phyloP scores from a whole-genome alignment of 805 yeast species.

The Lipomyces orientalis region DNA sequence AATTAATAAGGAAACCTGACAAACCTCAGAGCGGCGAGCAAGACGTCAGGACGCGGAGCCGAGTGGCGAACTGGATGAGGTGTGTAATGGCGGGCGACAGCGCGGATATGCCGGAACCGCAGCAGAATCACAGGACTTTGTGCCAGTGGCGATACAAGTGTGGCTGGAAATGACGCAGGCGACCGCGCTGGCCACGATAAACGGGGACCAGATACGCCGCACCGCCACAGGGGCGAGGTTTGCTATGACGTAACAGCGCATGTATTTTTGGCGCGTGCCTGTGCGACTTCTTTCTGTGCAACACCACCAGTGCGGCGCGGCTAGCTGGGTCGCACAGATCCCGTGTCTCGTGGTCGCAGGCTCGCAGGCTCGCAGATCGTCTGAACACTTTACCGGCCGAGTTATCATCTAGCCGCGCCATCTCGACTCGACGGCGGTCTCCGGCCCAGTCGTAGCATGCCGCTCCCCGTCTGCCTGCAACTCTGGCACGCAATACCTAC shows the following conservation, averaged over 20 bases:
- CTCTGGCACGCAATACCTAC: too few species aligned
- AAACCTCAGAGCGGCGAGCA: not conserved
- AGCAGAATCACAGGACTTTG: not conserved
- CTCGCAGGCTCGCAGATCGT: too few species aligned
- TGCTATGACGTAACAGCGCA: not conserved
- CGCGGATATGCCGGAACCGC: not conserved
- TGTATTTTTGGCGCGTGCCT: not conserved
- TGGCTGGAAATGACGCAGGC: not conserved
- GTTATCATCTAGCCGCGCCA: too few species aligned
- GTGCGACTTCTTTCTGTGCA: not conserved
- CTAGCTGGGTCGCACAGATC: not conserved
- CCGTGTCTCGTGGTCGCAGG: too few species aligned
- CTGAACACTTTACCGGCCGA: too few species aligned
- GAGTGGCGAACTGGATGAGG: not conserved
- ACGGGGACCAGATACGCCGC: not conserved
- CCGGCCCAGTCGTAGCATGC: not conserved
- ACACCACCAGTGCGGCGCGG: not conserved
- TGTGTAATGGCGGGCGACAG: not conserved
- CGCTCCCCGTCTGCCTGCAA: not conserved
- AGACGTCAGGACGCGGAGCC: not conserved
- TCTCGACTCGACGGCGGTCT: not conserved
- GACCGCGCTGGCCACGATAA: not conserved
- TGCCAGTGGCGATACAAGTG: not conserved
- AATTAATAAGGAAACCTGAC: constrained; percentile 4
- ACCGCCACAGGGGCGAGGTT: not conserved